Conservation (phyloP, 352 stramenopile genomes). For the Globisporangium splendens region DNA sequence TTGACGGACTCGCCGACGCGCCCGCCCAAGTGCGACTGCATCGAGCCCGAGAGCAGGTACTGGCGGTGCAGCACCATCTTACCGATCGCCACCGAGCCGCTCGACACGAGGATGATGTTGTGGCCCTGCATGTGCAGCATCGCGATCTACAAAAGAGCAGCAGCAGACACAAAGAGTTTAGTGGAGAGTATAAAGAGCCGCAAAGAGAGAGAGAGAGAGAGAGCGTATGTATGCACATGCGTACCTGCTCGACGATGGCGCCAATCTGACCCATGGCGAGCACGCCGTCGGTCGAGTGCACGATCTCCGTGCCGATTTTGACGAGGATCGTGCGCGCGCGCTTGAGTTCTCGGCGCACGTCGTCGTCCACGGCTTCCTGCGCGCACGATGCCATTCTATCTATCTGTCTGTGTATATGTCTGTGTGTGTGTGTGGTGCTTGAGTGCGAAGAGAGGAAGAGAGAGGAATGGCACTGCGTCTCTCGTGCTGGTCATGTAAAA, state of each 20-base stretch:
- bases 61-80: constrained; percentile 79
- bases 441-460: too few species aligned
- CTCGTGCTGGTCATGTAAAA: too few species aligned
- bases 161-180: too few species aligned
- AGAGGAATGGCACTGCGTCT: too few species aligned
- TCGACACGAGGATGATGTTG: constrained; percentile 82
- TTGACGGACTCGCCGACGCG: constrained; percentile 47
- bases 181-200: too few species aligned
- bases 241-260: constrained; percentile 71
- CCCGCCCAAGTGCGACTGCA: constrained; percentile 76
- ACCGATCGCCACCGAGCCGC: constrained; percentile 74
- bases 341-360: constrained; percentile 38
- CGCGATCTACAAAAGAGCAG: constrained; percentile 35
- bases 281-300: constrained; percentile 72
- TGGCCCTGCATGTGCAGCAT: constrained; percentile 78
- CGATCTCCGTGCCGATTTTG: constrained; percentile 86
- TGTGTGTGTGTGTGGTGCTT: too few species aligned
- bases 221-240: not conserved
- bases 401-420: too few species aligned
- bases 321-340: constrained; percentile 73
- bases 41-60: constrained; percentile 79
- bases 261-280: constrained; percentile 84
- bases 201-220: too few species aligned
- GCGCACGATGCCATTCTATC: constrained; percentile 1
- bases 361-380: constrained; percentile 2